Evolutionary conservation across 345 rosid genomes (phyloP), one percentile per base, ranked within the genome.

Genomic region (Punica granatum): DNA sequence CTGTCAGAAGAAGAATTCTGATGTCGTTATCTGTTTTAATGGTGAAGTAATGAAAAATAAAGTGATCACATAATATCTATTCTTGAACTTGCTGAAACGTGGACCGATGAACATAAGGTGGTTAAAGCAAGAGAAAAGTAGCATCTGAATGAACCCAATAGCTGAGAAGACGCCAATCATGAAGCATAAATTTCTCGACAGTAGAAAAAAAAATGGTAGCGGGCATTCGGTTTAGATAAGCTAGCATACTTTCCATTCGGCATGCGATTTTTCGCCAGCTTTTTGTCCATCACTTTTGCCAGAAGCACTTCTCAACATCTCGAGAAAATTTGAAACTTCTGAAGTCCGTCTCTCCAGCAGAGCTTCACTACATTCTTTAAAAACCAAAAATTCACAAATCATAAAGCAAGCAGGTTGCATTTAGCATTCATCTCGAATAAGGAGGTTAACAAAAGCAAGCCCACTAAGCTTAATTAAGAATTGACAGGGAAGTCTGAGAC

Each of bases 241-340:
- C 23, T 33, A 30, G 32, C 89, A 69, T 87, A 92, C 99, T 82
- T 92, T 90, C 99, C 98, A 90, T 71, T 84, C 86, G 67, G 81
- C 83, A 78, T 65, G 80, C 33, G 92, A 72, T 26, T 69, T 26
- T 35, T 84, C 87, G 28, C 63, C 68, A 67, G 72, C 77, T 63
- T 78, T 83, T 46, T 77, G 68, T 23, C 66, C 67, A 19, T 76
- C 80, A 54, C 78, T 81, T 32, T 76, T 81, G 35, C 78, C 67
- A 39, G 92, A 85, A 65, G 86, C 85, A 79, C 97, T 95, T 80
- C 98, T 85, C 75, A 95, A 79, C 90, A 88, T 90, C 66, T 84
- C 88, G 74, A 95, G 93, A 70, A 87, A 83, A 77, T 72, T 73
- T 4, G 86, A 86, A 44, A 92, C 83, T 59, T 82, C 87, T 34